Evolutionary conservation across 2,329 filamentous ascomycete genomes (phyloP), one percentile per base, ranked within the genome.

Genomic region (Aspergillus niger): DNA sequence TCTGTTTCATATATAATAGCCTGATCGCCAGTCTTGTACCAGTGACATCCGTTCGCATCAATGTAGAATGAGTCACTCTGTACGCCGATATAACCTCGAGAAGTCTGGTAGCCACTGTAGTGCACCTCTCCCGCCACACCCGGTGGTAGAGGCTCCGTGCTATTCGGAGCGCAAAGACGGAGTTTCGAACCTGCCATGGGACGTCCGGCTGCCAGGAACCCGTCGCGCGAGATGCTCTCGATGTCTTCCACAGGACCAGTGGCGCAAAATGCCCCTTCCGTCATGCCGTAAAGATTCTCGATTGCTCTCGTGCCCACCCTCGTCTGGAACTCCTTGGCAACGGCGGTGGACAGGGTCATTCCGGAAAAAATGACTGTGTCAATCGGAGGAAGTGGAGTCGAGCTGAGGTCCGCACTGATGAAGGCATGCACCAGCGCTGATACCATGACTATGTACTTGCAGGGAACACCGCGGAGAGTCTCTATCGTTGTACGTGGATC

Each of bases 61-160:
- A 24, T 8, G 22, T 49, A 49, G 44, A 49, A 49, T 8, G 44
- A 17, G 2, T 49, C 44, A 22, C 22, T 28, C 6, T 17, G 24
- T 4, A 49, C 10, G 22, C 44, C 44, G 7, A 49, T 13, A 28
- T 49, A 49, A 24, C 44, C 44, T 2, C 44, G 44, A 13, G 24
- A 22, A 13, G 44, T 49, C 11, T 24, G 20, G 15, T 24, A 28
- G 24, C 44, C 24, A 28, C 22, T 49, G n/a, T 36, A 38, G 36
- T 57, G 55, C 55, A 57, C n/a, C 15, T 57, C 24, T 8, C 55
- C 55, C 5, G 55, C 39, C 15, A 54, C 32, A 13, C 41, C 55
- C 1, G 13, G 44, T 8, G 41, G 8, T 5, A 57, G 24, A 10
- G 26, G 15, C n/a, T 24, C 8, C 10, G n/a, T 38, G 1, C 44